A percentile compares a stretch with the other conserved stretches of the same genome.
phyloP scores from a whole-genome alignment of 495 filamentous ascomycete species.

The Amphirosellinia nigrospora region DNA sequence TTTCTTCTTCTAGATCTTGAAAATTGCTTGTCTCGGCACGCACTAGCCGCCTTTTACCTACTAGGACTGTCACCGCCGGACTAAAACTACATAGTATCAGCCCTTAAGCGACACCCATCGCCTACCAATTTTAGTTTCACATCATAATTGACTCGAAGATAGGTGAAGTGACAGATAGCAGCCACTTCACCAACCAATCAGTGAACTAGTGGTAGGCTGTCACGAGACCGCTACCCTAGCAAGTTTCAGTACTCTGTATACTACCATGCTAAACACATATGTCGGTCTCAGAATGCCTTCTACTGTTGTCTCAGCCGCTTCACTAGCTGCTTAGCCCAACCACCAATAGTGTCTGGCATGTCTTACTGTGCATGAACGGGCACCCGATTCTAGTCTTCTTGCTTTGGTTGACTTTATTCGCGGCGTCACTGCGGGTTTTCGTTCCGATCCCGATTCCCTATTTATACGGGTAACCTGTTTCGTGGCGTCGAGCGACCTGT shows the following conservation, averaged over 20 bases:
- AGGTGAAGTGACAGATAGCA: too few relatives aligned
- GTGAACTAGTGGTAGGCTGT: not conserved
- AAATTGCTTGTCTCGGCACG: not conserved
- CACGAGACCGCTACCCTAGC: not conserved
- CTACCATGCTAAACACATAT: not conserved
- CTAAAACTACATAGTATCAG: too few relatives aligned
- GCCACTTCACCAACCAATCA: not conserved
- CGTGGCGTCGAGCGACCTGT: constrained; percentile 63
- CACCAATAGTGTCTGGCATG: constrained; percentile 4
- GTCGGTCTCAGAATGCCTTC: not conserved
- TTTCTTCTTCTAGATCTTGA: not conserved
- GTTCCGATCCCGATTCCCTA: constrained; percentile 45
- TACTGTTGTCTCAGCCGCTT: constrained; percentile 1
- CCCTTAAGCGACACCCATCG: too few relatives aligned
- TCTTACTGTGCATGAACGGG: constrained; percentile 6
- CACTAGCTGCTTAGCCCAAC: not conserved
- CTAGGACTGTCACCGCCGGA: not conserved
- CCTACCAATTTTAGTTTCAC: too few relatives aligned
- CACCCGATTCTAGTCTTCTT: not conserved
- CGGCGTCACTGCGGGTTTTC: not conserved
- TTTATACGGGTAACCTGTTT: constrained; percentile 58
- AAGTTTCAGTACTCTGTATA: not conserved
- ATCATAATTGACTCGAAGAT: too few relatives aligned
- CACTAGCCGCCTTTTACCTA: not conserved
- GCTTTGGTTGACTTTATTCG: not conserved